phyloP scores from a whole-genome alignment of 495 filamentous ascomycete genomes.

The Lasiosphaeriaceae sp. region DNA sequence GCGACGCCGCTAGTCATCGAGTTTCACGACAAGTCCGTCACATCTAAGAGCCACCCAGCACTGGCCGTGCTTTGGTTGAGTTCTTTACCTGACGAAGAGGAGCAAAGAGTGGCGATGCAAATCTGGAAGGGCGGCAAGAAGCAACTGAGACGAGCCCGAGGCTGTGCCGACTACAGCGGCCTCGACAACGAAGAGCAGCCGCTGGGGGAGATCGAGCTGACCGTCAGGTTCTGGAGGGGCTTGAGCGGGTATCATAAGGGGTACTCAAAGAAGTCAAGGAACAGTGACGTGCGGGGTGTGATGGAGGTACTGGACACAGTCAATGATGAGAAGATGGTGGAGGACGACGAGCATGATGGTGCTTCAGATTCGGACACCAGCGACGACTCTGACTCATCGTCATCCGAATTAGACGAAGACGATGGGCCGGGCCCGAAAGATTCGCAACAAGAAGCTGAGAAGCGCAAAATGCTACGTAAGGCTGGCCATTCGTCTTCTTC shows the following conservation, averaged over 20 bases:
- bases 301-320: conserved; percentile 61
- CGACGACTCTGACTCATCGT: conserved; percentile 12
- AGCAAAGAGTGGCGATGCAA: conserved; percentile 46
- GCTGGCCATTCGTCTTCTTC: conserved; percentile 6
- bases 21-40: conserved; percentile 49
- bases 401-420: conserved; percentile 9
- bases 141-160: conserved; percentile 39
- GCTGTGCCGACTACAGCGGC: conserved; percentile 36
- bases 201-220: conserved; percentile 53
- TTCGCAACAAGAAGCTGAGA: conserved; percentile 18
- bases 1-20: conserved; percentile 55
- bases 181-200: conserved; percentile 41
- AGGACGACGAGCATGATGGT: conserved; percentile 21
- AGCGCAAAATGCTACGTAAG: conserved; percentile 22
- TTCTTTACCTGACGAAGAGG: conserved; percentile 61
- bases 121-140: conserved; percentile 54
- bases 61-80: conserved; percentile 65
- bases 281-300: conserved; percentile 48
- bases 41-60: conserved; percentile 52
- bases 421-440: not conserved
- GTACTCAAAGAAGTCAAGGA: conserved; percentile 44
- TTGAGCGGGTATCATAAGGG: conserved; percentile 53
- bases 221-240: conserved; percentile 53
- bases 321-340: conserved; percentile 47
- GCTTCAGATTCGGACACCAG: conserved; percentile 2